These are phyloP conservation scores for Pseudogymnoascus sp. DNA, from an alignment of 2,329 filamentous ascomycete genomes.

Conservation along the genomic window DNA sequence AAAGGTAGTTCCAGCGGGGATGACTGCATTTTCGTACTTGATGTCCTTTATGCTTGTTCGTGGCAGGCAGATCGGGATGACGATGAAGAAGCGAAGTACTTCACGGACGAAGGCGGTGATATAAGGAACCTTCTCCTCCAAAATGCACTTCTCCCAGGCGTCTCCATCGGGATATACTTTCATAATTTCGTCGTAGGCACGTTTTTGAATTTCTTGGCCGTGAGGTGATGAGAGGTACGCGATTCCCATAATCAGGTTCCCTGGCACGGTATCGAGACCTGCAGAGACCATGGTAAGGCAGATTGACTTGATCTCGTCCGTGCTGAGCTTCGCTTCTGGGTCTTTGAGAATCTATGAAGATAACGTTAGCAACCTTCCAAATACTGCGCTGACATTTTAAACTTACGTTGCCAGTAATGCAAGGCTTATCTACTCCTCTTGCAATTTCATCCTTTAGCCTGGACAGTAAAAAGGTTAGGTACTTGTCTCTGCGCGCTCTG, in stretches of 20 bases:
- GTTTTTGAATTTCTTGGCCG: slow-evolving; percentile 62
- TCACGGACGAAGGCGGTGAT: slow-evolving; percentile 73
- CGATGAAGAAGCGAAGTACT: slow-evolving; percentile 67
- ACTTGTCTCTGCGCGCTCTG: slow-evolving; percentile 58
- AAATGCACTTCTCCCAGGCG: slow-evolving; percentile 65
- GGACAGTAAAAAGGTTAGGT: slow-evolving; percentile 49
- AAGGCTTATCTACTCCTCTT: slow-evolving; percentile 57
- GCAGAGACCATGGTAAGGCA: slow-evolving; percentile 76
- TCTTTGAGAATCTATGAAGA: slow-evolving; percentile 22
- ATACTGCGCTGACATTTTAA: background rate
- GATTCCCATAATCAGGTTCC: slow-evolving; percentile 71
- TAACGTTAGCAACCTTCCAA: slow-evolving; percentile 46
- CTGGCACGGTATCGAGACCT: slow-evolving; percentile 72
- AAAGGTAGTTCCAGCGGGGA: slow-evolving; percentile 70
- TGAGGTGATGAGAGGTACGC: slow-evolving; percentile 62
- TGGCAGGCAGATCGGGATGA: slow-evolving; percentile 71
- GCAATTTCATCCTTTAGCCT: slow-evolving; percentile 53
- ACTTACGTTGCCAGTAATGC: slow-evolving; percentile 57
- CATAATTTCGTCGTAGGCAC: slow-evolving; percentile 61
- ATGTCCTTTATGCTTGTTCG: slow-evolving; percentile 65
- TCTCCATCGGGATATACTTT: slow-evolving; percentile 63
- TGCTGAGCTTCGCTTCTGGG: slow-evolving; percentile 31
- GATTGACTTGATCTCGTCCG: slow-evolving; percentile 70
- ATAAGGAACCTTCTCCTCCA: slow-evolving; percentile 69
- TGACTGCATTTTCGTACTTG: slow-evolving; percentile 53